phyloP scores from a whole-genome alignment of 148 eudicot species.

The Persicaria maculosa region DNA sequence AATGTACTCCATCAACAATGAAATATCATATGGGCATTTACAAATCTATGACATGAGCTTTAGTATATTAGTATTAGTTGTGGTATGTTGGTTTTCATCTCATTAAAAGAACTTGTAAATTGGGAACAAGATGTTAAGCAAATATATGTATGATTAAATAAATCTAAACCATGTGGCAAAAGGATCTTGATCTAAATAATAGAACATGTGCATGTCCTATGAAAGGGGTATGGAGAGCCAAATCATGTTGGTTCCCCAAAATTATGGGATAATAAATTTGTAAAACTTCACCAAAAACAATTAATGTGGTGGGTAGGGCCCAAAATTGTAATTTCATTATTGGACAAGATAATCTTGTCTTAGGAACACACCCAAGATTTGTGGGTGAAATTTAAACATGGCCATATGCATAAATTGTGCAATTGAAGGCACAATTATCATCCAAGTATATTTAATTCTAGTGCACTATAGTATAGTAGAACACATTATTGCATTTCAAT shows the following conservation, averaged over 20 bases:
- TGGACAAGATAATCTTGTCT: conserved; percentile 8
- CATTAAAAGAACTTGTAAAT: background rate
- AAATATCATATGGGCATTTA: too few species aligned
- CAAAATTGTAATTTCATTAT: conserved; percentile 6
- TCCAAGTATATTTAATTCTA: conserved; percentile 10
- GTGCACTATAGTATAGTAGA: background rate
- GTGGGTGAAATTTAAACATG: conserved; percentile 8
- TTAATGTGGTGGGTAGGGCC: conserved; percentile 11
- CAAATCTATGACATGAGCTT: too few species aligned
- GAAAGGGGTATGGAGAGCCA: conserved; percentile 7
- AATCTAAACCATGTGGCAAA: background rate
- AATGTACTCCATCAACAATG: too few species aligned
- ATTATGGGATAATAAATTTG: background rate
- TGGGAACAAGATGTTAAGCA: background rate
- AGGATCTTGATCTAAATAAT: conserved; percentile 6
- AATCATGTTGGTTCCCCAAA: background rate
- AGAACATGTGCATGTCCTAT: conserved; percentile 7
- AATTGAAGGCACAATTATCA: conserved; percentile 6
- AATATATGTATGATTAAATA: background rate
- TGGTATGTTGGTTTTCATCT: too few species aligned
- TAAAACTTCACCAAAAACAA: background rate
- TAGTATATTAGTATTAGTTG: too few species aligned
- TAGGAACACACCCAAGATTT: conserved; percentile 7
- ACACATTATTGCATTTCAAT: background rate
- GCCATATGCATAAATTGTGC: conserved; percentile 1